These are phyloP conservation scores for Climacium dendroides DNA, from an alignment of 225 moss, liverwort and hornwort species.

Conservation along the genomic window DNA sequence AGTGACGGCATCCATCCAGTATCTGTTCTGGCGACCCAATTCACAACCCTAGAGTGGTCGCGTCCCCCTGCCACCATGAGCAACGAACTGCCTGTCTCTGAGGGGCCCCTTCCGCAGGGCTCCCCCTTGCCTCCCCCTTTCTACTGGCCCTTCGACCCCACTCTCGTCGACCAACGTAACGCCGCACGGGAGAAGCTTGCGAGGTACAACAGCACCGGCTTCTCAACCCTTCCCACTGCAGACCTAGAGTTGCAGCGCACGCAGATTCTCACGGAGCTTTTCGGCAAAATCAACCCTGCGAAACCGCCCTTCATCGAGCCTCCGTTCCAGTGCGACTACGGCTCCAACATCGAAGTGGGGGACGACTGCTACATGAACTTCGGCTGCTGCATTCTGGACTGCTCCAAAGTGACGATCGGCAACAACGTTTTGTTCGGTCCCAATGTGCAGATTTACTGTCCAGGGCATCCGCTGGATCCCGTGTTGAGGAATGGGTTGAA, in stretches of 20 bases:
- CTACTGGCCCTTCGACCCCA: slow-evolving; percentile 13
- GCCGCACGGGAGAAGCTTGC: slow-evolving; percentile 12
- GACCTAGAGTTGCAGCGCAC: slow-evolving; percentile 19
- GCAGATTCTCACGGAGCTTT: not conserved
- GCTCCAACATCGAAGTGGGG: slow-evolving; percentile 56
- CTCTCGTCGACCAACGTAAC: not conserved
- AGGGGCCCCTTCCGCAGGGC: not conserved
- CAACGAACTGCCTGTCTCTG: not conserved
- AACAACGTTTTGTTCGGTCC: slow-evolving; percentile 62
- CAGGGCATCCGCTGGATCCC: slow-evolving; percentile 65
- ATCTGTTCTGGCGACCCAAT: not conserved
- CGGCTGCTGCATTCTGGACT: slow-evolving; percentile 66
- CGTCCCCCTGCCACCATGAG: not conserved
- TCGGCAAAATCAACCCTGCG: slow-evolving; percentile 10
- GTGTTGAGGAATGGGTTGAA: slow-evolving; percentile 28
- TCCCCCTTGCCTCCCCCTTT: not conserved
- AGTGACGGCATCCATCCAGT: not conserved
- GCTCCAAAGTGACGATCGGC: slow-evolving; percentile 57
- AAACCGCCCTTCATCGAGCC: slow-evolving; percentile 52
- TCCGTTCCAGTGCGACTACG: slow-evolving; percentile 68
- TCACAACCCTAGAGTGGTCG: too few species aligned
- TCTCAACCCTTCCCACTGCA: not conserved
- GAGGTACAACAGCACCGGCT: slow-evolving; percentile 14
- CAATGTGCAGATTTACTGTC: slow-evolving; percentile 70
- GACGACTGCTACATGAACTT: slow-evolving; percentile 53